These are phyloP conservation scores for Trichophyton equinum DNA, from an alignment of 2,329 filamentous ascomycete genomes.

Conservation along the genomic window DNA sequence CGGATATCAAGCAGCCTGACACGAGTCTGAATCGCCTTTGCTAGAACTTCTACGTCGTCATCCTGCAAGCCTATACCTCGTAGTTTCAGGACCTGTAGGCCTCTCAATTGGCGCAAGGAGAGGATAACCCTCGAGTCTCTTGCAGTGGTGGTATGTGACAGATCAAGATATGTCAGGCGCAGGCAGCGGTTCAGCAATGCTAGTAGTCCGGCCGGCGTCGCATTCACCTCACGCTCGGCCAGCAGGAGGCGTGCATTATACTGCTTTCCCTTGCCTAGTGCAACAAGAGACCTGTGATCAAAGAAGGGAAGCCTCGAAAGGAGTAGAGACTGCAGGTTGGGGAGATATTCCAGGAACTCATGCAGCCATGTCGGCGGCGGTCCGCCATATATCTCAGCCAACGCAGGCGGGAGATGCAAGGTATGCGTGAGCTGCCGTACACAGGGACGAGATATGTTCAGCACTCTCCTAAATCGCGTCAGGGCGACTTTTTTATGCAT, in stretches of 20 bases:
- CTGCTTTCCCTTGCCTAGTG: slow-evolving; percentile 25
- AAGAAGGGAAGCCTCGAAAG: slow-evolving; percentile 50
- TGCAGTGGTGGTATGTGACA: slow-evolving; percentile 43
- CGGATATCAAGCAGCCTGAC: slow-evolving; percentile 46
- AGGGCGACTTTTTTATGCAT: slow-evolving; percentile 38
- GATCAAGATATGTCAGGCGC: slow-evolving; percentile 44
- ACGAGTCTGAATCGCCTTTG: slow-evolving; percentile 38
- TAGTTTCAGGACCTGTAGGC: slow-evolving; percentile 46
- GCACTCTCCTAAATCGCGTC: slow-evolving; percentile 45
- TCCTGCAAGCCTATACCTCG: slow-evolving; percentile 43
- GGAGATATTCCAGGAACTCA: slow-evolving; percentile 46
- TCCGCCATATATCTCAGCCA: slow-evolving; percentile 49
- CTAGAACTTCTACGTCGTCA: slow-evolving; percentile 40
- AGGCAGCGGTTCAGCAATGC: slow-evolving; percentile 42
- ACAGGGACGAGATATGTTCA: slow-evolving; percentile 41
- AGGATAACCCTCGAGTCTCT: slow-evolving; percentile 39
- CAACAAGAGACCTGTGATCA: slow-evolving; percentile 45
- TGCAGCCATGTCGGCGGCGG: slow-evolving; percentile 47
- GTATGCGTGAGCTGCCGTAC: slow-evolving; percentile 49
- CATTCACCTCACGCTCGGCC: slow-evolving; percentile 45
- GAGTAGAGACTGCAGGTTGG: slow-evolving; percentile 47
- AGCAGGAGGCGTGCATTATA: slow-evolving; percentile 45
- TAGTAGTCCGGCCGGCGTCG: slow-evolving; percentile 43
- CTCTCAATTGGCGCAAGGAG: slow-evolving; percentile 34
- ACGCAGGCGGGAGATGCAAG: slow-evolving; percentile 47